A percentile compares a stretch with the other conserved stretches of the same genome.
Conservation (phyloP, 179 eudicot species). For the Drosera spatulata region DNA sequence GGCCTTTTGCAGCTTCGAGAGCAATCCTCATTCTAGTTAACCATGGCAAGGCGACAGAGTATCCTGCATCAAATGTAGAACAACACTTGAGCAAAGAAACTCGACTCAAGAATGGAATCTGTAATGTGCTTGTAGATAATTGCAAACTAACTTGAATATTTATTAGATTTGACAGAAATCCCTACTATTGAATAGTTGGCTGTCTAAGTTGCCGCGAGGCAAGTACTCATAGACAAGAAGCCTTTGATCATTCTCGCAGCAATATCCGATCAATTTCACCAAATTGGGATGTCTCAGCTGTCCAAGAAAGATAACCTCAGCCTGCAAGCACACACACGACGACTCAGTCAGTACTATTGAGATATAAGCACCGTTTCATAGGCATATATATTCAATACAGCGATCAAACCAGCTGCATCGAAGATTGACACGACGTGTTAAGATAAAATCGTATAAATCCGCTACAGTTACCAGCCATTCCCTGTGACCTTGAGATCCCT, state of each 20-base stretch:
- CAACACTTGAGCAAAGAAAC: background rate
- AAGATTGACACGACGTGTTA: background rate
- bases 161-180: background rate
- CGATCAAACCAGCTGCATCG: background rate
- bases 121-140: background rate
- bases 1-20: slow-evolving; percentile 33
- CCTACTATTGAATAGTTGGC: slow-evolving; percentile 34
- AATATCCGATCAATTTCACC: slow-evolving; percentile 38
- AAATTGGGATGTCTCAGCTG: slow-evolving; percentile 33
- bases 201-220: slow-evolving; percentile 33
- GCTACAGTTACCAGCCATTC: slow-evolving; percentile 27
- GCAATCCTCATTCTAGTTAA: slow-evolving; percentile 36
- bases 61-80: slow-evolving; percentile 15
- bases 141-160: background rate
- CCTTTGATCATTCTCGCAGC: slow-evolving; percentile 40
- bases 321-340: slow-evolving; percentile 17
- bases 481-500: slow-evolving; percentile 66
- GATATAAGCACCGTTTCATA: too few relatives aligned
- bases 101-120: background rate
- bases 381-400: background rate
- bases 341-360: too few relatives aligned
- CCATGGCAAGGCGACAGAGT: slow-evolving; percentile 33
- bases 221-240: slow-evolving; percentile 35
- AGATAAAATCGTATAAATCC: slow-evolving; percentile 25
- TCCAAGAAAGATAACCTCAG: slow-evolving; percentile 48